phyloP scores from a whole-genome alignment of 2,329 filamentous ascomycete species.

The Colletotrichum sp. region DNA sequence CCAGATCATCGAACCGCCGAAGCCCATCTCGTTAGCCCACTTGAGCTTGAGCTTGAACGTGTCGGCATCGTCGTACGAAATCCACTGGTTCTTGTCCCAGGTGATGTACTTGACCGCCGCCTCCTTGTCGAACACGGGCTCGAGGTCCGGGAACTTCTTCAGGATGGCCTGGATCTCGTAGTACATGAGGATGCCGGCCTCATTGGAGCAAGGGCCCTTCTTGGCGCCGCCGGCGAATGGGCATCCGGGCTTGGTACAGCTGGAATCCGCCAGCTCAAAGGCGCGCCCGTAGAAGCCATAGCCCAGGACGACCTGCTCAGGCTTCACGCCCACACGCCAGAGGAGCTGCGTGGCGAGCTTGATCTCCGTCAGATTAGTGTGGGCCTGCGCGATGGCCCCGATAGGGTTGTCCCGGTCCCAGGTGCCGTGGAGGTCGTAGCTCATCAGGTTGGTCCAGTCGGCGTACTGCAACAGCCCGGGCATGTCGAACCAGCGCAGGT shows the following conservation, averaged over 20 bases:
- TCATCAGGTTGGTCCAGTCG: constrained; percentile 44
- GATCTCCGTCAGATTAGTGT: constrained; percentile 14
- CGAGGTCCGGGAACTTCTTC: constrained; percentile 21
- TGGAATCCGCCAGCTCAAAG: background rate
- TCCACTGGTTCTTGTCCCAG: constrained; percentile 42
- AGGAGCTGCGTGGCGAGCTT: constrained; percentile 38
- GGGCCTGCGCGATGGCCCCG: background rate
- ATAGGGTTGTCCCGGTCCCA: constrained; percentile 25
- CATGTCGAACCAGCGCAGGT: constrained; percentile 30
- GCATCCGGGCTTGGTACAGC: constrained; percentile 23
- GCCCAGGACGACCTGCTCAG: constrained; percentile 47
- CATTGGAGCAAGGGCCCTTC: constrained; percentile 24
- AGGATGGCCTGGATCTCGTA: constrained; percentile 29
- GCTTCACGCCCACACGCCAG: constrained; percentile 48
- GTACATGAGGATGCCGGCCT: constrained; percentile 25
- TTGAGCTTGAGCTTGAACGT: background rate
- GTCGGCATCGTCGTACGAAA: constrained; percentile 30
- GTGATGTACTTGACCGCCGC: constrained; percentile 35
- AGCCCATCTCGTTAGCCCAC: constrained; percentile 33
- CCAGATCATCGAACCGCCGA: constrained; percentile 37
- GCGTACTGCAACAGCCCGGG: constrained; percentile 24
- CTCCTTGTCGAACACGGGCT: constrained; percentile 27
- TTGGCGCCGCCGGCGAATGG: constrained; percentile 22
- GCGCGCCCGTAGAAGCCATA: background rate
- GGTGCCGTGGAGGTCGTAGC: background rate